Conservation (phyloP, 176 grass and related monocot species). For the Chrysopogon serrulatus region DNA sequence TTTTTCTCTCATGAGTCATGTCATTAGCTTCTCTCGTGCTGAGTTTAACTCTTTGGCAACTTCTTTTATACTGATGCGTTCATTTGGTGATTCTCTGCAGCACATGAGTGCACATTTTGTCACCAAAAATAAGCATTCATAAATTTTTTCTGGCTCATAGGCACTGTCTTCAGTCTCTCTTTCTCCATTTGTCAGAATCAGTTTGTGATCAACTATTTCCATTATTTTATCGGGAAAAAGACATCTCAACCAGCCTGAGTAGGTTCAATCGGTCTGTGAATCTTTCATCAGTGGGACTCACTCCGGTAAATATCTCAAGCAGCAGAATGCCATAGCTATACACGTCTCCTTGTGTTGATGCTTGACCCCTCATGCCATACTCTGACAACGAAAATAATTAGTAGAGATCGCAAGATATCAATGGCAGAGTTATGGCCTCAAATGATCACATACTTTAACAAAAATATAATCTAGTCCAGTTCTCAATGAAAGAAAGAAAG, state of each 20-base stretch:
- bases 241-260: neutral
- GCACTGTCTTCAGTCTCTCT: neutral
- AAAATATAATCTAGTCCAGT: too few species aligned
- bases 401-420: too few species aligned
- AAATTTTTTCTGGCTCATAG: neutral
- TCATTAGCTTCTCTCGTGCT: conserved; percentile 10
- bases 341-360: too few species aligned
- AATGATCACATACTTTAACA: too few species aligned
- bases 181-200: neutral
- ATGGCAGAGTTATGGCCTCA: too few species aligned
- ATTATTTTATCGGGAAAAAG: conserved; percentile 9
- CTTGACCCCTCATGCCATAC: too few species aligned
- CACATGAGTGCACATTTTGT: conserved; percentile 15
- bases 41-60: conserved; percentile 23
- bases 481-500: too few species aligned
- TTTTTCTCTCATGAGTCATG: neutral
- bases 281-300: too few species aligned
- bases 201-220: conserved; percentile 24
- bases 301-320: too few species aligned
- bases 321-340: too few species aligned
- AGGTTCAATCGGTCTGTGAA: too few species aligned
- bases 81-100: conserved; percentile 19
- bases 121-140: conserved; percentile 19
- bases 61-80: conserved; percentile 17
- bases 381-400: too few species aligned